Base-by-base conservation (phyloP, 768 basidiomycete genomes). In the Lactifluus volemus region DNA sequence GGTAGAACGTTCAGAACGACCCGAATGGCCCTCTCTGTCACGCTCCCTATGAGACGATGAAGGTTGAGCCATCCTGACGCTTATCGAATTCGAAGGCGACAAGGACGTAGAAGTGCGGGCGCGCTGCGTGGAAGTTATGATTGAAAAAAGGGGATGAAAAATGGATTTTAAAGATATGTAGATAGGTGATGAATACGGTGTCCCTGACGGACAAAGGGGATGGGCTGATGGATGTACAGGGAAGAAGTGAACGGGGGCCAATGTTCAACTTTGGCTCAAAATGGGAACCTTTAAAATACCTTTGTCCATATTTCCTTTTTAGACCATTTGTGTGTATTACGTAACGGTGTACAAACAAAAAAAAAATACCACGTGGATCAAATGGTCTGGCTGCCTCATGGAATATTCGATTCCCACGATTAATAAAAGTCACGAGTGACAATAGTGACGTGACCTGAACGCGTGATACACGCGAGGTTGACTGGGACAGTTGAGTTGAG, bases 21-120 rank as follows among this genome's bases (percentile, higher is more conserved):
- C 83, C 45, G 77, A 75, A 49, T 84, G 81, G 60, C 83, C 74
- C 59, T 75, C 73, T 41, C 78, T 74, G 49, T 80, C 78, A 19
- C 78, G 77, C 7, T 79, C 85, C 70, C 85, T 76, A 48, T 83
- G 89, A 34, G 89, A 91, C 29, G 89, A 89, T 34, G 88, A 89
- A 55, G 89, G 89, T 74, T 89, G 84, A 63, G 89, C 89, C 89
- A 92, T 92, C 79, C 86, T 87, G 75, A 82, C 84, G 84, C 78
- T 80, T 64, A 79, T 68, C 70, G 80, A 81, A 63, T 79, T 74
- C 70, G 78, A 79, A 66, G 89, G 86, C 81, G 89, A 89, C 81
- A 90, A 79, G 80, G 88, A 87, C 68, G 84, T 82, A 60, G 81
- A 75, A 58, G 86, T 82, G 57, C 78, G 71, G 55, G 69, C 64